Percentiles rank a stretch among this genome's conserved stretches.
These are phyloP conservation scores for Paramyrothecium sp. DNA, from an alignment of 2,329 filamentous ascomycete species.

Conservation along the genomic window DNA sequence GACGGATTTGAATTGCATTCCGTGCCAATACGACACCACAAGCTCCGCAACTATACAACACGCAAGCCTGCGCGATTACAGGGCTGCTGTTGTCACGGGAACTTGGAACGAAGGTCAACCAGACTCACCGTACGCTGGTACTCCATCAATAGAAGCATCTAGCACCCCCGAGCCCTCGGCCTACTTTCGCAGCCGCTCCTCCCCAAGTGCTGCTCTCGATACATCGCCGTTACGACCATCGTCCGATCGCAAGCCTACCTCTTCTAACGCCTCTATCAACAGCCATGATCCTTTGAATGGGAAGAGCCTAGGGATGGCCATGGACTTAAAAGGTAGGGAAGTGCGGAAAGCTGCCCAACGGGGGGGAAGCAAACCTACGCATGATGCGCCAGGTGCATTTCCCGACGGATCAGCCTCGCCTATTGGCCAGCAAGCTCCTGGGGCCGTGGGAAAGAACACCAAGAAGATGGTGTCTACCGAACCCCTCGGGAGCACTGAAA, in stretches of 20 bases:
- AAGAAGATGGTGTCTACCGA: neutral
- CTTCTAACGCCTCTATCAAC: neutral
- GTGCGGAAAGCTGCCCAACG: neutral
- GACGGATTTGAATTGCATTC: constrained; percentile 16
- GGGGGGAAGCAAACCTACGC: neutral
- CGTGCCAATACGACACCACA: constrained; percentile 31
- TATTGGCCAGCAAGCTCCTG: neutral
- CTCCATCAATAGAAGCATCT: constrained; percentile 18
- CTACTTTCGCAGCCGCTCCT: constrained; percentile 15
- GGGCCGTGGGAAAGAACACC: neutral
- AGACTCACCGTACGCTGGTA: constrained; percentile 47
- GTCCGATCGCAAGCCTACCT: neutral
- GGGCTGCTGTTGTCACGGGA: constrained; percentile 52
- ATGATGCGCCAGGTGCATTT: constrained; percentile 3
- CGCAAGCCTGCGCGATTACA: constrained; percentile 42
- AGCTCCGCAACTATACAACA: constrained; percentile 21
- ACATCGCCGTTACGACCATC: neutral
- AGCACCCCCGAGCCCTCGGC: constrained; percentile 12
- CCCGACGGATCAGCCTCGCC: constrained; percentile 16
- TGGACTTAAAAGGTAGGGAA: neutral
- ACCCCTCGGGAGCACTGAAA: neutral
- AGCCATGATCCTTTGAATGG: neutral
- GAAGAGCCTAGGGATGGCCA: neutral
- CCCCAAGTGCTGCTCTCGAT: constrained; percentile 6
- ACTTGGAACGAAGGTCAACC: constrained; percentile 65